Evolutionary conservation across 768 basidiomycete species (phyloP).

Genomic region (Russula brevipes): DNA sequence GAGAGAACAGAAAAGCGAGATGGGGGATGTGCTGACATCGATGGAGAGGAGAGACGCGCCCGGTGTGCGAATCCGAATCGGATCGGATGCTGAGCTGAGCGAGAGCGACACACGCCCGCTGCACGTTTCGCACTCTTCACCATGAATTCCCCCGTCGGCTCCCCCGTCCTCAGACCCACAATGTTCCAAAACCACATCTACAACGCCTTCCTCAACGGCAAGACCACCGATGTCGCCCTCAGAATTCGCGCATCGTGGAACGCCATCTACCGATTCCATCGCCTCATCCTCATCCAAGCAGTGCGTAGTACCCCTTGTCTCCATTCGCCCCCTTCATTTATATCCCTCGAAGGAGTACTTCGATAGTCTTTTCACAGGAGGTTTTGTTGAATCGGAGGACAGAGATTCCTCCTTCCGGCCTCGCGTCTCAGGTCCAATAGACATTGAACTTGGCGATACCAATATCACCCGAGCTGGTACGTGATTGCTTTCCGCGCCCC

Average conservation of each 20-base stretch:
- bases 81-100: not conserved
- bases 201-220: slow-evolving; percentile 60
- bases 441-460: slow-evolving; percentile 71
- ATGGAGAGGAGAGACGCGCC: slow-evolving; percentile 17
- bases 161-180: slow-evolving; percentile 42
- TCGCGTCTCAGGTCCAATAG: slow-evolving; percentile 48
- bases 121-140: not conserved
- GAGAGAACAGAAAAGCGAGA: slow-evolving; percentile 67
- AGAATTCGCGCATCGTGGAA: slow-evolving; percentile 62
- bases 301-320: slow-evolving; percentile 34
- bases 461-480: slow-evolving; percentile 85
- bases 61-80: not conserved
- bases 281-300: slow-evolving; percentile 84
- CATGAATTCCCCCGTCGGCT: slow-evolving; percentile 40
- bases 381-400: slow-evolving; percentile 59
- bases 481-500: slow-evolving; percentile 28
- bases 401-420: slow-evolving; percentile 12
- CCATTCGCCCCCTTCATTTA: not conserved
- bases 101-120: too few relatives aligned
- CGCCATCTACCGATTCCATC: slow-evolving; percentile 74
- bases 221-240: slow-evolving; percentile 75
- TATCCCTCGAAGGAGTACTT: slow-evolving; percentile 67
- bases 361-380: slow-evolving; percentile 76
- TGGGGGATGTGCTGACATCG: slow-evolving; percentile 47
- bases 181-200: slow-evolving; percentile 76